Evolutionary conservation across 768 basidiomycete genomes (phyloP), one percentile per base, ranked within the genome.

Genomic region (Hericium rajendrae): DNA sequence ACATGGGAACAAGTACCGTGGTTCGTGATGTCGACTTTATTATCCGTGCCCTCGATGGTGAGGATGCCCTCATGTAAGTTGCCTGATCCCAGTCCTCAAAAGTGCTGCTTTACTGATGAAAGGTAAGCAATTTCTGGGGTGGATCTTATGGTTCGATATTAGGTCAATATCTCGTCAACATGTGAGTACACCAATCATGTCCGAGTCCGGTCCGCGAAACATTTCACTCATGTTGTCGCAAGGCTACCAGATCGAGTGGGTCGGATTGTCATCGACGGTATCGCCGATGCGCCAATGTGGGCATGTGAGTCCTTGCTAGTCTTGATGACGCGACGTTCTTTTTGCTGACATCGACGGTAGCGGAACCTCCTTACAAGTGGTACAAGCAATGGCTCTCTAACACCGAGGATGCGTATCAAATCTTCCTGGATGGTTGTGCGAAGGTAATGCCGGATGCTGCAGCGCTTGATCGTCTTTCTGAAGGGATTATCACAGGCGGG

Each of bases 111-210:
- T 18, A 18, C 43, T 46, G 20, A 20, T 5, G 22, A n/a, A 51
- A 5, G 8, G 13, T 18, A 50, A 67, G 66, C 15, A 70, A 72
- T 51, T 70, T 66, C 61, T 68, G 59, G 43, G 71, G 71, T 11
- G 61, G 62, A 37, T 70, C 69, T 1, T 72, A 72, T 54, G 71
- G 71, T 1, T 64, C 69, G 4, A 64, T 65, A 38, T 58, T 71
- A 4, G 69, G 70, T 24, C 66, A 65, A 43, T 71, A 70, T 51
- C 59, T 72, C 4, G 71, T 69, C 1, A 71, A 71, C 41, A 70
- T 72, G 70, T 69, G 38, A 53, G 66, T 43, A 5, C 3, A 9
- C 2, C n/a, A 37, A 8, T 12, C 22, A 26, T 22, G 13, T 20
- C 40, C 2, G 9, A 32, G 32, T 32, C 32, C 1, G 9, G 6